Evolutionary conservation across 163 green algal genomes (phyloP), one percentile per base, ranked within the genome.

Genomic region (Chlamydomonas reinhardtii): DNA sequence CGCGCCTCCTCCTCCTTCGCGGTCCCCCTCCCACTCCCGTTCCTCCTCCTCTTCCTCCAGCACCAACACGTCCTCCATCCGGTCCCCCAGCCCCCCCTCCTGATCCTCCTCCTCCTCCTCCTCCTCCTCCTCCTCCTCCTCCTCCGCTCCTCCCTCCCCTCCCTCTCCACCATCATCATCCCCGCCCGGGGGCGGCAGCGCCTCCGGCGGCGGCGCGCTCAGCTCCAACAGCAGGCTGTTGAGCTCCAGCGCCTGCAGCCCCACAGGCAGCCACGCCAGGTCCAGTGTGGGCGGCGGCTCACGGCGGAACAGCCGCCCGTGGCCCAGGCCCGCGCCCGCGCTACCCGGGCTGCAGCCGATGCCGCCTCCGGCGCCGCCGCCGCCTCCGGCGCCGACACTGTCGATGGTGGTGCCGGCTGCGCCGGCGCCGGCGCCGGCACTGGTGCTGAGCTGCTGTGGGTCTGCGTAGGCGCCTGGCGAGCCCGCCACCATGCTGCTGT

Each of bases 231-330:
- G 56, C 14, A 87, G 81, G 35, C 52, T 74, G 37, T 66, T 81
- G 1, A 87, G 81, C 70, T 87, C 81, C 81, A 87, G 71, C 52
- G 70, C 39, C 6, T 69, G 31, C 56, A 87, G 81, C 14, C 81
- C 81, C 3, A 37, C 4, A 0, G 81, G 81, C 71, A 87, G 81
- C 14, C 71, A 87, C 43, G 24, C 16, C 34, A 87, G n/a, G 56
- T 79, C 81, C 27, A 87, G 81, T 19, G 35, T 5, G 29, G 79
- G 79, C 25, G 79, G 79, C 31, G 72, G 68, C 52, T 85, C 79
- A 24, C 61, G 52, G 31, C 64, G 6, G 29, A 69, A 39, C 32
- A 54, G 79, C 15, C 31, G 31, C 54, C 65, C 52, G n/a, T 56
- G 79, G 5, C 76, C 65, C 1, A 68, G 39, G 19, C 76, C 43